Base-by-base conservation (phyloP, 2,329 filamentous ascomycete species). In the Hypomyces rosellus region DNA sequence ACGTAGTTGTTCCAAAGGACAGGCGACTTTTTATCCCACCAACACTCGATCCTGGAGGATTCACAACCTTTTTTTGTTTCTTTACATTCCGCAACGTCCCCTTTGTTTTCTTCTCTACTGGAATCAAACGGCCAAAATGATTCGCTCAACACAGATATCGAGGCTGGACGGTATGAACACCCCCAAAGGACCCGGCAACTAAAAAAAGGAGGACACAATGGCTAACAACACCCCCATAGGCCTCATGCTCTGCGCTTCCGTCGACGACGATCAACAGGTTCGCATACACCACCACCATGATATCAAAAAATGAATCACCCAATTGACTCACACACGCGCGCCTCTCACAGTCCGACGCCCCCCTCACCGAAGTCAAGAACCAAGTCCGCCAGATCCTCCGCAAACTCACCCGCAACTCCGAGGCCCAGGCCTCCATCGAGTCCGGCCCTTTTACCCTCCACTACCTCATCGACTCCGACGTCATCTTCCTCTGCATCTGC, bases 401-500 rank as follows among this genome's bases (percentile, higher is more conserved):
- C 63, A 84, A 89, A 58, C 78, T 99, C 58, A 92, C 85, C 70
- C 86, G 88, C 71, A 93, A 91, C 68, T 87, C 91, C 11, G 92
- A 95, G 65, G 81, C 86, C 44, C 90, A 96, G 73, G 93, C 92
- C 50, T 90, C 83, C 67, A 95, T 99, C 72, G 92, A 97, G 72
- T 87, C 85, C 58, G 84, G 86, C 57, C 63, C 67, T 74, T 91
- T 89, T 75, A 90, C 84, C 54, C 77, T 97, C 67, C 91, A 99
- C 79, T 96, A 96, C 76, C 75, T 92, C 56, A 88, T 99, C 71
- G 77, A 86, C 62, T 78, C 84, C 63, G 85, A 88, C 61, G 79
- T 99, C 59, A 85, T 90, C 73, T 97, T 95, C 76, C 78, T 97
- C 61, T 90, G 88, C 76, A 92, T 99, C 70, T 91, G 88, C 76